Percentiles rank a stretch among this genome's conserved stretches.
Conservation (phyloP, 148 eudicot species). For the Fagopyrum esculentum region DNA sequence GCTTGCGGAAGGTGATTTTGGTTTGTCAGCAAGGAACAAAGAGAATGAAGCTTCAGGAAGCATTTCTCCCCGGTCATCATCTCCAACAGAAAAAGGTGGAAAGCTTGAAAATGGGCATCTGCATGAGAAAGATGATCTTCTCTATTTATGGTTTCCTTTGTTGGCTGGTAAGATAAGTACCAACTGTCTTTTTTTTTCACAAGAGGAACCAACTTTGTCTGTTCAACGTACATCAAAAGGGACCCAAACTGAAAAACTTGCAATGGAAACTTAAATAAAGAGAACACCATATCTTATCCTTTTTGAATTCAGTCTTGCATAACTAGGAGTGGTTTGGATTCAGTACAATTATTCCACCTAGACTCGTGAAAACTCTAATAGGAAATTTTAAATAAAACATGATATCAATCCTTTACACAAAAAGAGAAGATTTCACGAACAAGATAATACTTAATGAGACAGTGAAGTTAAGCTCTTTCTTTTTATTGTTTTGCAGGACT, state of each 20-base stretch:
- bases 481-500: constrained; percentile 54
- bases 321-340: too few species aligned
- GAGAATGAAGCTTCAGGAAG: constrained; percentile 50
- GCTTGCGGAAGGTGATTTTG: constrained; percentile 95
- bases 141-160: constrained; percentile 94
- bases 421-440: not conserved
- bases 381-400: not conserved
- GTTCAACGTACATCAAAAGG: too few species aligned
- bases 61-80: too few species aligned
- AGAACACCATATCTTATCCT: too few species aligned
- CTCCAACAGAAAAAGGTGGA: constrained; percentile 34
- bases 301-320: too few species aligned
- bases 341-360: too few species aligned
- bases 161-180: constrained; percentile 68
- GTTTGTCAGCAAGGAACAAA: constrained; percentile 39
- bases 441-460: constrained; percentile 13
- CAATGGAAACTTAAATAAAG: not conserved
- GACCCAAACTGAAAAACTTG: not conserved
- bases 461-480: constrained; percentile 43
- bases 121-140: constrained; percentile 73
- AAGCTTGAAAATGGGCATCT: constrained; percentile 54
- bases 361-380: too few species aligned
- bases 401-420: too few species aligned
- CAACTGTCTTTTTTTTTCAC: not conserved
- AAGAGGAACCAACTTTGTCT: too few species aligned